Percentiles rank a stretch among this genome's conserved stretches.
These are phyloP conservation scores for Azolla pinnata DNA, from an alignment of 75 land plant genomes.

Conservation along the genomic window DNA sequence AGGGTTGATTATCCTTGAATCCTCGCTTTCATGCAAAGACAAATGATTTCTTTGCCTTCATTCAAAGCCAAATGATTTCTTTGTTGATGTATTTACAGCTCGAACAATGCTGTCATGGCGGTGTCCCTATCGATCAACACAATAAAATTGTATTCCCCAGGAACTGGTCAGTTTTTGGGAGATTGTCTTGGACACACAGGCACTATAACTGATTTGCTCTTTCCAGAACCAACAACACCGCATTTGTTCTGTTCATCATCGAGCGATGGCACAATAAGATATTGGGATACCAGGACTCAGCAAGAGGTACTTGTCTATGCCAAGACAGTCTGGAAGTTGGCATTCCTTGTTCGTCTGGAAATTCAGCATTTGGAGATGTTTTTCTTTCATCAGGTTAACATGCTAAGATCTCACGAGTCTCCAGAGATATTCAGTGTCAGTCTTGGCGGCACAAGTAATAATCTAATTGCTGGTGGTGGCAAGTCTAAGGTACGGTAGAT, in stretches of 20 bases:
- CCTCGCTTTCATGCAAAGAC: too few relatives aligned
- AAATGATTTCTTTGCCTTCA: too few relatives aligned
- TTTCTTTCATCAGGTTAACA: slow-evolving; percentile 44
- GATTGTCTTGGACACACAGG: slow-evolving; percentile 67
- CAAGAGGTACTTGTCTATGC: too few relatives aligned
- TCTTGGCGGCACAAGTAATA: slow-evolving; percentile 55
- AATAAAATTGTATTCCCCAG: slow-evolving; percentile 78
- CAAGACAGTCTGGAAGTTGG: too few relatives aligned
- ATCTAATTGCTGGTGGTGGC: slow-evolving; percentile 77
- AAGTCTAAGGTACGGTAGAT: slow-evolving; percentile 56
- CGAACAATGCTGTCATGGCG: slow-evolving; percentile 56
- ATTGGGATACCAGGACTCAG: slow-evolving; percentile 70
- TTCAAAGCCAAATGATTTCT: too few relatives aligned
- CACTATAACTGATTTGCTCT: slow-evolving; percentile 65
- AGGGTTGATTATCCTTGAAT: too few relatives aligned
- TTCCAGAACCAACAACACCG: slow-evolving; percentile 44
- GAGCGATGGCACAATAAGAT: slow-evolving; percentile 77
- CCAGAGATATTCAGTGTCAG: slow-evolving; percentile 69
- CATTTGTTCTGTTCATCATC: slow-evolving; percentile 64
- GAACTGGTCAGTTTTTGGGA: slow-evolving; percentile 65
- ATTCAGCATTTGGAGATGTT: too few relatives aligned
- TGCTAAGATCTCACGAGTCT: slow-evolving; percentile 34
- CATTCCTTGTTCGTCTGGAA: too few relatives aligned
- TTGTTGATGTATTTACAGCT: too few relatives aligned
- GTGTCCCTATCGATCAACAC: slow-evolving; percentile 82